Evolutionary conservation across 2,329 filamentous ascomycete species (phyloP).

Genomic region (Diaporthe australafricana): DNA sequence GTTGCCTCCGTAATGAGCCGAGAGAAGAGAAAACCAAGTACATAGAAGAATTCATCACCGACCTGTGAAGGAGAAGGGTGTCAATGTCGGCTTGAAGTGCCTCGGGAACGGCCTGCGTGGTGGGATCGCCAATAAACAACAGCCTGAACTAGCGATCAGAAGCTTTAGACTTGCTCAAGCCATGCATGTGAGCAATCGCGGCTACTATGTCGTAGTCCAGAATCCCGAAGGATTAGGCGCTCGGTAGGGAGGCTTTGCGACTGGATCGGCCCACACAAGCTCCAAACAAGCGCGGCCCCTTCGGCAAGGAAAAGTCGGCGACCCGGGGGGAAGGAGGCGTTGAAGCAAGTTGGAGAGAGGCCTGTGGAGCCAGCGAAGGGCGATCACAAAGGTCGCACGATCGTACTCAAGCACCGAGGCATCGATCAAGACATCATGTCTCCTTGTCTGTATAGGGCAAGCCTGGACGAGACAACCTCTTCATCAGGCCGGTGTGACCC

Average conservation of each 20-base stretch:
- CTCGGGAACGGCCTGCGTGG: no score
- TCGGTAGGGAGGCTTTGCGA: not conserved
- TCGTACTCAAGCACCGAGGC: not conserved
- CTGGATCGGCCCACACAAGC: not conserved
- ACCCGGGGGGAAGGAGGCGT: not conserved
- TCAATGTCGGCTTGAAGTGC: not conserved
- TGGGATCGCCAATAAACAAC: not conserved
- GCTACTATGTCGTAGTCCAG: not conserved
- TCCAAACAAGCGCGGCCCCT: slow-evolving; percentile 10
- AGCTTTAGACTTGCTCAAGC: not conserved
- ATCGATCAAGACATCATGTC: not conserved
- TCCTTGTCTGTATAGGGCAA: not conserved
- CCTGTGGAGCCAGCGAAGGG: not conserved
- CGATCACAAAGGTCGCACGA: not conserved
- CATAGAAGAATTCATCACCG: no score
- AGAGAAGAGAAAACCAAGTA: not conserved
- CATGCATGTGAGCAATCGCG: not conserved
- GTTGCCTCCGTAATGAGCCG: not conserved
- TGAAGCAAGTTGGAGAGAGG: not conserved
- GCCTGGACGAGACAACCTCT: slow-evolving; percentile 4
- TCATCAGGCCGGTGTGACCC: slow-evolving; percentile 11
- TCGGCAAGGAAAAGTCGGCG: not conserved
- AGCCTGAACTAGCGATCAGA: no score
- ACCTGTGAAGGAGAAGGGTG: not conserved
- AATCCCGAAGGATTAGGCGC: slow-evolving; percentile 25